These are phyloP conservation scores for Lolium multiflorum DNA, from an alignment of 176 grass and related monocot species.

Conservation along the genomic window DNA sequence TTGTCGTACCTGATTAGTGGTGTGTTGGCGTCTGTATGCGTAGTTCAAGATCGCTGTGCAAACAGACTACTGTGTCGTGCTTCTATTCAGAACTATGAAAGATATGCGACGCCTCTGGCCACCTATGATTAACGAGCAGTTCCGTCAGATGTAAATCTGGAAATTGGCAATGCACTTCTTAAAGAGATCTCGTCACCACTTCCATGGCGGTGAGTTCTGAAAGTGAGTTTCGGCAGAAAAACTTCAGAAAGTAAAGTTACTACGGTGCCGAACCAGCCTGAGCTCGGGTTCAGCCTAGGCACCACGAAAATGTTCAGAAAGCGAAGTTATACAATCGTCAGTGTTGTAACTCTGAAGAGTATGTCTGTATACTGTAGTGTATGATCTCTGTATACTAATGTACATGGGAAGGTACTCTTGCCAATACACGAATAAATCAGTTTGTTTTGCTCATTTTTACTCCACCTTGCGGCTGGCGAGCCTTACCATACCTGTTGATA, in stretches of 20 bases:
- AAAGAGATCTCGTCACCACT: neutral
- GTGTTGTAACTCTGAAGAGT: slow-evolving; percentile 15
- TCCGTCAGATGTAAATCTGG: neutral
- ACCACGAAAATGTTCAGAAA: no score
- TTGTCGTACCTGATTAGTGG: neutral
- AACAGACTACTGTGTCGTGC: neutral
- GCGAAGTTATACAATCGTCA: neutral
- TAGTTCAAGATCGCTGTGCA: no score
- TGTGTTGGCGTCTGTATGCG: no score
- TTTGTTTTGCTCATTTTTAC: neutral
- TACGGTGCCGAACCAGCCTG: no score
- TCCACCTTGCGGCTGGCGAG: no score
- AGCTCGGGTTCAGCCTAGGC: no score
- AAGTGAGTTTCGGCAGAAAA: neutral
- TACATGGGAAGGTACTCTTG: neutral
- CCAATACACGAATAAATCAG: neutral
- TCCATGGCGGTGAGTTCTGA: neutral
- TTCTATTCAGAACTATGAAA: neutral
- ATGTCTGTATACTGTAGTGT: neutral
- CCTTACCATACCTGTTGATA: neutral
- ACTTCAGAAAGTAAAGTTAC: neutral
- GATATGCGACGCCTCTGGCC: neutral
- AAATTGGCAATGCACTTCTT: neutral
- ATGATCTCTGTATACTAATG: neutral
- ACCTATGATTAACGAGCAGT: neutral